These are phyloP conservation scores for Botrytis porri DNA, from an alignment of 2,329 filamentous ascomycete genomes.

Conservation along the genomic window DNA sequence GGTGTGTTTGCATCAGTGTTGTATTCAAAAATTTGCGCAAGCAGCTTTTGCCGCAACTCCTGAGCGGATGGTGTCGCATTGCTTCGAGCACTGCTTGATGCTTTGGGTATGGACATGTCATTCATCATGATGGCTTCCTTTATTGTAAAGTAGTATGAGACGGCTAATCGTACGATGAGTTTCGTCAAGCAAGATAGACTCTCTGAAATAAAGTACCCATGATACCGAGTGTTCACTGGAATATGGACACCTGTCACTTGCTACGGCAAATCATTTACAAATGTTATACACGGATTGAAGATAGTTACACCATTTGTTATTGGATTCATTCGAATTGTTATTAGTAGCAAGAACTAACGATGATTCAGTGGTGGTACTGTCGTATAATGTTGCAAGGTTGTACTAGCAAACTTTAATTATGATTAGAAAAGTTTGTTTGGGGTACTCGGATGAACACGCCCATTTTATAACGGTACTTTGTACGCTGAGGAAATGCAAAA, in stretches of 20 bases:
- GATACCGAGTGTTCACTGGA: neutral
- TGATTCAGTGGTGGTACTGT: neutral
- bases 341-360: neutral
- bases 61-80: neutral
- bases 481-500: neutral
- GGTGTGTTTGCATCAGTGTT: slow-evolving; percentile 3
- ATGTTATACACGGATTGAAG: neutral
- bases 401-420: neutral
- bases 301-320: neutral
- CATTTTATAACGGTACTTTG: neutral
- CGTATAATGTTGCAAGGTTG: neutral
- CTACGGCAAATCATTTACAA: neutral
- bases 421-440: neutral
- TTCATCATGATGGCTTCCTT: neutral
- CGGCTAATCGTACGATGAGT: neutral
- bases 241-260: neutral
- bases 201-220: neutral
- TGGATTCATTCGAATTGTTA: neutral
- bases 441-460: neutral
- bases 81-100: neutral
- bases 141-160: neutral
- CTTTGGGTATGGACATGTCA: neutral
- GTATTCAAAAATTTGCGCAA: slow-evolving; percentile 1
- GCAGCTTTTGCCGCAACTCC: neutral
- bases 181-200: neutral